Conservation (phyloP, 768 basidiomycete species). For the Kwoniella sp. region DNA sequence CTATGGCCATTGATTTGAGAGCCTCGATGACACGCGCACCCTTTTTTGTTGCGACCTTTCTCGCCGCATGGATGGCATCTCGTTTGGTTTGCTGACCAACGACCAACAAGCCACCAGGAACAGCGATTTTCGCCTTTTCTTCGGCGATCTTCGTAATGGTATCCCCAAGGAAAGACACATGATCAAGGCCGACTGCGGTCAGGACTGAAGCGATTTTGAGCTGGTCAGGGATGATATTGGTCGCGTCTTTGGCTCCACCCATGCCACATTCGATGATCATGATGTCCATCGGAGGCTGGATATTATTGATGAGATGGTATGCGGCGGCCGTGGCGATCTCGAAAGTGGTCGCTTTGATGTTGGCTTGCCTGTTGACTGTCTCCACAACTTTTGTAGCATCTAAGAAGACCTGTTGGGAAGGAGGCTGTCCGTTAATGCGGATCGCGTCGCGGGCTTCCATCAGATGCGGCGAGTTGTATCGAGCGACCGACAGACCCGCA, state of each 20-base stretch:
- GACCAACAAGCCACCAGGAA: conserved; percentile 59
- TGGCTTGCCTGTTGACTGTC: conserved; percentile 58
- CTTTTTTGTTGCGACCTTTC: conserved; percentile 9
- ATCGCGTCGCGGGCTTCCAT: conserved; percentile 77
- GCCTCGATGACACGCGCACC: conserved; percentile 28
- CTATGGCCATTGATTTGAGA: not conserved
- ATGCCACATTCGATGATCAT: conserved; percentile 91
- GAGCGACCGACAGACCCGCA: conserved; percentile 67
- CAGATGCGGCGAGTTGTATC: conserved; percentile 93
- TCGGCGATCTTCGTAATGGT: conserved; percentile 72
- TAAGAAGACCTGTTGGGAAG: conserved; percentile 62
- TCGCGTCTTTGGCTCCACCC: conserved; percentile 90
- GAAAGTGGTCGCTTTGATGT: conserved; percentile 68
- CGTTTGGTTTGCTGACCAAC: conserved; percentile 58
- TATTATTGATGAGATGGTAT: conserved; percentile 71
- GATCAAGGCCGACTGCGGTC: conserved; percentile 87
- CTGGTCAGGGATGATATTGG: conserved; percentile 78
- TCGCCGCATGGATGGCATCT: conserved; percentile 60
- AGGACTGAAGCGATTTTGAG: conserved; percentile 76
- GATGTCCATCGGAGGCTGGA: conserved; percentile 63
- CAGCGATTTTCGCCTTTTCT: conserved; percentile 82
- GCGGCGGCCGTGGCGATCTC: conserved; percentile 85
- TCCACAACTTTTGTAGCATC: conserved; percentile 62
- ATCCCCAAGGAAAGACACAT: conserved; percentile 82
- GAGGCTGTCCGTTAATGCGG: conserved; percentile 64